Evolutionary conservation across 169 alveolate genomes (phyloP), one percentile per base, ranked within the genome.

Genomic region (Eimeria sp.): DNA sequence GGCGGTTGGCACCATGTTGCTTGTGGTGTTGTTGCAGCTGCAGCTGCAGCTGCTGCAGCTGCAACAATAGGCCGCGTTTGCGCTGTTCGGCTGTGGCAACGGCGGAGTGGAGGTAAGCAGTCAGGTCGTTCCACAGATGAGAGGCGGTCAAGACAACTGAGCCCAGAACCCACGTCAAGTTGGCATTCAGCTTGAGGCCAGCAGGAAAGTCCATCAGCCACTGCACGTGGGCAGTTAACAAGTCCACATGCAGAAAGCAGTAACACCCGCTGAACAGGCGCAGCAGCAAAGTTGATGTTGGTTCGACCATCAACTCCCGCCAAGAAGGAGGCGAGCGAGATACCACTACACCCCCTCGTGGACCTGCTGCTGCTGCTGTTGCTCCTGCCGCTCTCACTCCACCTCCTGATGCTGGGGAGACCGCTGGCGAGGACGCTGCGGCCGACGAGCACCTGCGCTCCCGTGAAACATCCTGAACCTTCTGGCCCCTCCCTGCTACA

Each of bases 121-220:
- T 73, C 18, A 67, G 78, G 40, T 86, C 93, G 65, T 58, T 82
- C 95, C 90, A 94, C 0, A 65, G 16, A 20, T 94, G 94, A 16
- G 65, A 49, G 49, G 96, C 89, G 30, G 96, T 86, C 82, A 83
- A 86, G 73, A 83, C 73, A 57, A 83, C 86, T 20, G 91, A 73
- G 83, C 96, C 96, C 25, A 94, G 43, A n/a, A 94, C 76, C 45
- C 94, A 70, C 30, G 95, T 75, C 22, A 94, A 89, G 72, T 94
- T 67, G 45, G 63, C 63, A 83, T 94, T 94, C 72, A 94, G 78
- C 73, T 94, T 86, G 86, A 94, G 90, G 45, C 96, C 96, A 49
- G 95, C 96, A 22, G 96, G 96, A 75, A 49, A 61, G 40, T 73
- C 96, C 96, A 94, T 94, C 57, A 94, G 91, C 96, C 96, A 94